Evolutionary conservation across 805 yeast genomes (phyloP), one percentile per base, ranked within the genome.

Genomic region (Metschnikowia sp.): DNA sequence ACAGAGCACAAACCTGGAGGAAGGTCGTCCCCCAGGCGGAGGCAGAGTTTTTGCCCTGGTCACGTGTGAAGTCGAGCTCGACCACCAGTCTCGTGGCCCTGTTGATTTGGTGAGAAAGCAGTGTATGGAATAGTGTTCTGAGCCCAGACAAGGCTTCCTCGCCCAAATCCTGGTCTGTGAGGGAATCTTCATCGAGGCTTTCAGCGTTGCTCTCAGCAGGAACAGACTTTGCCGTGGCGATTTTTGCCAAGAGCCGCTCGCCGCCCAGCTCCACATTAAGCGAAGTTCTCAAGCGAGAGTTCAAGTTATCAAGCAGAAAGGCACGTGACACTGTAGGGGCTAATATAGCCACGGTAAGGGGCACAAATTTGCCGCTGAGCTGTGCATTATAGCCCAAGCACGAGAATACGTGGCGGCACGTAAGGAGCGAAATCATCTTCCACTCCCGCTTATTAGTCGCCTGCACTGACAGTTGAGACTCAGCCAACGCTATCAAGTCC

Each of bases 1-100:
- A 88, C 35, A 79, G 77, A 8, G 90, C 82, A 48, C 88, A 77
- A 51, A 81, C 70, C 52, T 83, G 84, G 33, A 88, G 66, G 40
- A 91, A 69, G 9, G 72, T 64, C 29, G 76, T 70, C 2, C 79
- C 71, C 91, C 91, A 85, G 7, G 59, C 39, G 38, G 66, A 15
- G 40, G 59, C 51, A 5, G 72, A 34, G 36, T 80, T 5, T 28
- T 42, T 22, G 15, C 36, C 36, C 11, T 15, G 32, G 13, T 26
- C 29, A 10, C 32, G 22, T 7, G 22, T 59, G 54, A 74, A 78
- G 12, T 60, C 63, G 50, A 57, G 48, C 35, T 69, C 63, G 9
- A 81, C 68, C 18, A 88, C 69, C 4, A 81, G 75, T 18, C 66
- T 69, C 0, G 89, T 78, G 13, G 86, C 75, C 19, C 74, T 64